Evolutionary conservation across 2,329 filamentous ascomycete species (phyloP), one percentile per base, ranked within the genome.

Genomic region (Sporothrix luriei): DNA sequence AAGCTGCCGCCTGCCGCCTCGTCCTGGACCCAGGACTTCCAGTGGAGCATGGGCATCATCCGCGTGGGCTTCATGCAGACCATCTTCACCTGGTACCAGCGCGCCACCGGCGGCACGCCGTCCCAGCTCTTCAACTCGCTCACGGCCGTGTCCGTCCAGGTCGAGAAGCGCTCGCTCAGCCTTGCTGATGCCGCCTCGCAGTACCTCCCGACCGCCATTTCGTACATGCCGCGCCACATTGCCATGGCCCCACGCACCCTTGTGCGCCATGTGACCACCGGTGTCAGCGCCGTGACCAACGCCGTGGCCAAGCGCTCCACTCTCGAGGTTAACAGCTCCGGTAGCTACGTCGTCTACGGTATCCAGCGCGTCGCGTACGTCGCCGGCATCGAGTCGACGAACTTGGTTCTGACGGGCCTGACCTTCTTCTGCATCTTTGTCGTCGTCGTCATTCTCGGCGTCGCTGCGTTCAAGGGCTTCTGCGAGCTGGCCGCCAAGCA

Each of bases 11-110:
- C 92, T 0, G 91, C 94, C 70, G 92, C 94, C 67, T 85, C 90
- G 75, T 87, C 92, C 0, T 96, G 92, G 92, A 95, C 92, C 0
- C 92, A 95, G 80, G 93, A 95, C 79, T 95, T 96, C 83, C 90
- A 93, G 78, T 96, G 92, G 92, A 92, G 88, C 76, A 93, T 96
- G 91, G 92, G 92, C 75, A 92, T 96, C 74, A 94, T 96, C 77
- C 87, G 87, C 67, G 85, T 95, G 68, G 82, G 83, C 46, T 95
- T 95, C 79, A 84, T 96, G 78, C 91, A 96, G 79, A 83, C 82
- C 24, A 90, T 95, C 76, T 90, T 91, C 69, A 94, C 91, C 43
- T 96, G 92, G 92, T 96, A 96, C 79, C 92, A 94, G 80, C 90
- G 92, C 70, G 86, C 92, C 1, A 96, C 92, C 1, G 92, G 92